Evolutionary conservation across 345 rosid genomes (phyloP).

Genomic region (Boechera retrofracta): DNA sequence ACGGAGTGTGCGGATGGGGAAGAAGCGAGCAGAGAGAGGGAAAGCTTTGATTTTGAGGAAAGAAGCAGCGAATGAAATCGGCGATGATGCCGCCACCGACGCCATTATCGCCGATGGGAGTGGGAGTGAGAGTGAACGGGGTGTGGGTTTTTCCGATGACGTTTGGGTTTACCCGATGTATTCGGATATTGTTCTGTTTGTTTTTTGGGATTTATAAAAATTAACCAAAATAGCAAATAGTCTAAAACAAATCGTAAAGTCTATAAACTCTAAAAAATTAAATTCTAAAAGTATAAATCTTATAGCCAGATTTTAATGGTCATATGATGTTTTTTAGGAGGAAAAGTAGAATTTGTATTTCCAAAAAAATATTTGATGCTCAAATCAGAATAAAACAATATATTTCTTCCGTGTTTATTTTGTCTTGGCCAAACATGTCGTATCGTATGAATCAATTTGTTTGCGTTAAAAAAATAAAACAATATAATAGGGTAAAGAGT

Average conservation of each 20-base stretch:
- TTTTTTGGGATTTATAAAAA: background rate
- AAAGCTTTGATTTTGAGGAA: conserved; percentile 45
- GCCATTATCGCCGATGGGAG: conserved; percentile 50
- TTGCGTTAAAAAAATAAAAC: too few species aligned
- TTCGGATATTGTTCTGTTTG: background rate
- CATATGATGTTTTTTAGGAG: too few species aligned
- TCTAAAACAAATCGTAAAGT: background rate
- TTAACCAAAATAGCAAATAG: background rate
- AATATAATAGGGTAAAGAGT: background rate
- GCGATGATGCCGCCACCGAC: conserved; percentile 44
- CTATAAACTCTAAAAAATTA: background rate
- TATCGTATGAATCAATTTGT: too few species aligned
- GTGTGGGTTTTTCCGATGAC: conserved; percentile 23
- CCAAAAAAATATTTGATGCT: too few species aligned
- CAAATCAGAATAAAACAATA: too few species aligned
- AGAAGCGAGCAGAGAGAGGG: conserved; percentile 46
- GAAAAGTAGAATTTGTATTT: too few species aligned
- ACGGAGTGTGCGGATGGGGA: conserved; percentile 50
- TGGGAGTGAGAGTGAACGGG: background rate
- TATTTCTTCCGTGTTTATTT: too few species aligned
- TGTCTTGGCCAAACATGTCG: too few species aligned
- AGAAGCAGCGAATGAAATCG: conserved; percentile 51
- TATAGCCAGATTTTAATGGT: too few species aligned
- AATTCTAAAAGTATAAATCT: background rate
- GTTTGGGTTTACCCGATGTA: too few species aligned